Evolutionary conservation across 495 filamentous ascomycete species (phyloP), one percentile per base, ranked within the genome.

Genomic region (Penicillium argentinense): DNA sequence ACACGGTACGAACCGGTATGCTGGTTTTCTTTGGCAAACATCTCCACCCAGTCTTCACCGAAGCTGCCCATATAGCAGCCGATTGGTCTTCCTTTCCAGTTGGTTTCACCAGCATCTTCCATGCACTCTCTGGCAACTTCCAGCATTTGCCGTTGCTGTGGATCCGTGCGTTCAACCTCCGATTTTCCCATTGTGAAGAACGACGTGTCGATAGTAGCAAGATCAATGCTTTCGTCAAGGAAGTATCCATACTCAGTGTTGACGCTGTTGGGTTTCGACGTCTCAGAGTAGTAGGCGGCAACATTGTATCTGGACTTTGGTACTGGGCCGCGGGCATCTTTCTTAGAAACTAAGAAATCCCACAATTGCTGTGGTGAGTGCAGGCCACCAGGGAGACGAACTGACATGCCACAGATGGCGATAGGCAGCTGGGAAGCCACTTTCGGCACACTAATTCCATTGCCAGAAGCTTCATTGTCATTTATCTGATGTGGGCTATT

Each of bases 91-190:
- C 77, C 76, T 11, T 59, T 57, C 54, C 59, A 80, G 17, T 61
- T 39, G 3, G 50, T 56, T 41, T 72, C 69, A 2, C 81, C 81
- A 0, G 72, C 68, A 38, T 61, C 62, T 39, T 71, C 68, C 3
- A 71, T 14, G 22, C 54, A 57, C 24, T 73, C 68, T 6, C 49
- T 46, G 0, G 70, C 58, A 1, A 75, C 71, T 51, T 86, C 81
- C 0, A 85, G 64, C 0, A 84, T 51, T 16, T 73, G 60, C 0
- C 81, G 60, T 39, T 84, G 80, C 6, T 80, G 72, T 0, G 83
- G 83, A 43, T 84, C 81, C 62, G 81, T 71, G 0, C 52, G 54
- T 48, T 75, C 72, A 3, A 72, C 71, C 38, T 83, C 79, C 30
- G 37, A 11, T 9, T 55, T 48, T 0, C 63, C 55, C 45, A 77